Base-by-base conservation (phyloP, 441 rosid species). In the Dalechampia spathulata region DNA sequence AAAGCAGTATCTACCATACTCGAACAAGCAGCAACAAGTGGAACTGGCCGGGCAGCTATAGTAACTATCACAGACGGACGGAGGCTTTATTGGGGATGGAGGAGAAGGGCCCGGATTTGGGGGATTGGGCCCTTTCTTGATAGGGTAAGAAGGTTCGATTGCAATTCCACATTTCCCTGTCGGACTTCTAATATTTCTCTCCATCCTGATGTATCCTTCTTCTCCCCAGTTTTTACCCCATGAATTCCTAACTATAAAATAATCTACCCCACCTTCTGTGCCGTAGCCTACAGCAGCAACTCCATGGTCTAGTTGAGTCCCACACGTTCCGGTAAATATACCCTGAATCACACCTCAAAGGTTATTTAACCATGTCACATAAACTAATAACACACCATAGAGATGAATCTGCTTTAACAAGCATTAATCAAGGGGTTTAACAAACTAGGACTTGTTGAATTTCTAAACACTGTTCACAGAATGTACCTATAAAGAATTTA, bases 81-180 rank as follows among this genome's bases (percentile, higher is more conserved):
- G 95, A 43, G 98, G 98, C 58, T 61, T 75, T 4, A 81, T 36
- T 10, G 96, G 96, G 52, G 96, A 75, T 7, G 98, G 98, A 0
- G 98, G 98, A n/a, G 96, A 82, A 0, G 98, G 98, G 1, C 95
- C 96, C 0, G 98, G 98, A 53, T 90, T 83, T 1, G 98, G 98
- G 1, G 95, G 98, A 61, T 90, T 90, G 49, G 63, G 74, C 47
- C 95, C 80, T 10, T 64, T 76, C 80, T 90, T 90, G 47, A 85
- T 61, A 0, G 98, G 96, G 64, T 87, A 90, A 12, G 98, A 90
- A 36, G 95, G 71, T 44, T 85, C 87, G 54, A 90, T 55, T 4
- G 93, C 95, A 61, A 90, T 90, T 44, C 98, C 98, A 67, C 98
- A 90, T 69, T 80, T 85, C 1, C 96, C 98, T 0, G 88, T 48